A percentile compares a stretch with the other conserved stretches of the same genome.
Conservation (phyloP, 2,329 filamentous ascomycete genomes). For the Cladosporium sp. region DNA sequence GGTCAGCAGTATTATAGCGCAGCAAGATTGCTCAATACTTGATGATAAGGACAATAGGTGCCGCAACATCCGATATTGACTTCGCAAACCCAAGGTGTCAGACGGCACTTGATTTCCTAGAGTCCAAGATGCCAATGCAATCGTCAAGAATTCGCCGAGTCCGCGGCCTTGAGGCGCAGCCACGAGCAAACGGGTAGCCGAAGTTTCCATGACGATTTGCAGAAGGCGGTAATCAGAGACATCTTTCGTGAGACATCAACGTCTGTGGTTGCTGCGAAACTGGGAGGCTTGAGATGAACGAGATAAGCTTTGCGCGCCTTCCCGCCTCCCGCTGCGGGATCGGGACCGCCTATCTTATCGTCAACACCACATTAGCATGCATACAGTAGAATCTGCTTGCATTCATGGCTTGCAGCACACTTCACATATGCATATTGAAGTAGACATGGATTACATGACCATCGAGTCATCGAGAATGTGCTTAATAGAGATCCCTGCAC, state of each 20-base stretch:
- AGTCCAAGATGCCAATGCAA: background rate
- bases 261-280: slow-evolving; percentile 10
- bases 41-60: too few relatives aligned
- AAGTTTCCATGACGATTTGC: slow-evolving; percentile 11
- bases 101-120: background rate
- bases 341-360: background rate
- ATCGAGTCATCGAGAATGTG: too few relatives aligned
- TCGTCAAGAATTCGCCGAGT: background rate
- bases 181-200: background rate
- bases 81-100: too few relatives aligned
- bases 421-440: background rate
- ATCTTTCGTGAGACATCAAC: slow-evolving; percentile 1
- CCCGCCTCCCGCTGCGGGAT: background rate
- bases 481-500: too few relatives aligned
- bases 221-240: background rate
- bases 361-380: background rate
- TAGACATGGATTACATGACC: too few relatives aligned
- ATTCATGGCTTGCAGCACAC: background rate
- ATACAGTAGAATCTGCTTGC: too few relatives aligned
- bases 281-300: slow-evolving; percentile 4
- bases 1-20: too few relatives aligned
- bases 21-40: too few relatives aligned
- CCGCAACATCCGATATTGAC: too few relatives aligned
- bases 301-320: slow-evolving; percentile 7
- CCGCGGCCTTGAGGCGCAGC: background rate